These are phyloP conservation scores for Trypethelium eluteriae DNA, from an alignment of 495 filamentous ascomycete species.

Conservation along the genomic window DNA sequence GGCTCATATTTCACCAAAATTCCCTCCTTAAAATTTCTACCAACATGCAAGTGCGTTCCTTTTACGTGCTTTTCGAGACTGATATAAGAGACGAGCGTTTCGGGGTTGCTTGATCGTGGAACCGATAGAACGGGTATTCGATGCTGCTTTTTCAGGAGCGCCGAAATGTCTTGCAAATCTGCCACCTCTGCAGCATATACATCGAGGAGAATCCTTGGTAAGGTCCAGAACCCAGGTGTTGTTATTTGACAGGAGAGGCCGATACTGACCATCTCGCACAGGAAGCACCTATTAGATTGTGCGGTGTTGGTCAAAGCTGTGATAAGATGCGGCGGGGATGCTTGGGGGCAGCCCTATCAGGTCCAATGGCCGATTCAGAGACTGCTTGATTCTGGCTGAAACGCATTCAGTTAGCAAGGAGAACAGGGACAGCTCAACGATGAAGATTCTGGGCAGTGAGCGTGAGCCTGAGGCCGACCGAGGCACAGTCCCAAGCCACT, in stretches of 20 bases:
- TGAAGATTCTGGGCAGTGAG: neutral
- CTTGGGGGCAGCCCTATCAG: neutral
- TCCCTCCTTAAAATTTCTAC: too few species aligned
- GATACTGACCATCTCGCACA: neutral
- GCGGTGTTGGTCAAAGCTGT: neutral
- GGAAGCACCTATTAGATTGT: neutral
- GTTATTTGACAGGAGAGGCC: neutral
- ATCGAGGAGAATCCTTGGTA: neutral
- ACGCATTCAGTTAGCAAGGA: neutral
- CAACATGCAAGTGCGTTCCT: too few species aligned
- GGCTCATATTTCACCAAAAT: too few species aligned
- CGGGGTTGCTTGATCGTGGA: too few species aligned
- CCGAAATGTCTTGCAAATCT: neutral
- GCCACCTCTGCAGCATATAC: neutral
- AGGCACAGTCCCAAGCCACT: constrained; percentile 5
- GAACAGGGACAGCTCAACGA: neutral
- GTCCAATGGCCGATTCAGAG: neutral
- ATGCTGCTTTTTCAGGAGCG: too few species aligned
- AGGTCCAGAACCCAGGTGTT: neutral
- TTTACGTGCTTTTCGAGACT: too few species aligned
- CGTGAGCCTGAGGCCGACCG: neutral
- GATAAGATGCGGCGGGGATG: neutral
- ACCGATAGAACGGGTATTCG: too few species aligned
- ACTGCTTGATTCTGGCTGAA: neutral
- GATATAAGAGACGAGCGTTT: too few species aligned